Percentiles rank a stretch among this genome's conserved stretches.
Conservation (phyloP, 495 filamentous ascomycete species). For the Staphylotrichum tortipilum region DNA sequence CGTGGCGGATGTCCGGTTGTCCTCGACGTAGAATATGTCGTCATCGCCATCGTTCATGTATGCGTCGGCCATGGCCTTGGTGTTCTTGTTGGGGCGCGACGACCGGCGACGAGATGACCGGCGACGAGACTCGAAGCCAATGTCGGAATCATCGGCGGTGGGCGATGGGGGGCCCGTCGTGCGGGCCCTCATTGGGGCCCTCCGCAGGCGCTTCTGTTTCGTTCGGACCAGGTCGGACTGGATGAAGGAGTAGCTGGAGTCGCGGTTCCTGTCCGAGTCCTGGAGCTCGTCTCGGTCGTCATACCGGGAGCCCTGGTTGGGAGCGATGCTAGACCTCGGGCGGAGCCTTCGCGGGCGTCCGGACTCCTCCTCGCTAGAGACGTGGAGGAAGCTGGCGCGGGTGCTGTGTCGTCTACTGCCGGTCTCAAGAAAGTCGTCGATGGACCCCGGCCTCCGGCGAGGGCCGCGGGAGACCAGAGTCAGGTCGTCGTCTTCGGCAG, state of each 20-base stretch:
- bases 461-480: neutral
- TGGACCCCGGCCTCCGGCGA: neutral
- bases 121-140: constrained; percentile 39
- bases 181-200: neutral
- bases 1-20: constrained; percentile 38
- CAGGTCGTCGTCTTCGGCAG: constrained; percentile 18
- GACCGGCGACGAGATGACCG: constrained; percentile 43
- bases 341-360: constrained; percentile 1
- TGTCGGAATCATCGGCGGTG: constrained; percentile 27
- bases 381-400: constrained; percentile 17
- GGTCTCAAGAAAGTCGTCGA: constrained; percentile 1
- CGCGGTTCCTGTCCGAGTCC: constrained; percentile 24
- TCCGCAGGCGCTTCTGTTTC: constrained; percentile 1
- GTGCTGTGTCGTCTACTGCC: constrained; percentile 6
- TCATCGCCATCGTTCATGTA: constrained; percentile 48
- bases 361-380: constrained; percentile 12
- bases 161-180: neutral
- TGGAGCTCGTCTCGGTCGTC: constrained; percentile 41
- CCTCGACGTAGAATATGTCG: constrained; percentile 48
- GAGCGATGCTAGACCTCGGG: neutral
- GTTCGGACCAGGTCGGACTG: constrained; percentile 31
- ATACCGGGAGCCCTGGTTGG: constrained; percentile 10
- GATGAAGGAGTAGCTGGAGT: constrained; percentile 26
- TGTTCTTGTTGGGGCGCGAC: constrained; percentile 35
- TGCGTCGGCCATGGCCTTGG: constrained; percentile 54